Evolutionary conservation across 176 grass and related monocot species (phyloP), one percentile per base, ranked within the genome.

Genomic region (Melocanna baccifera): DNA sequence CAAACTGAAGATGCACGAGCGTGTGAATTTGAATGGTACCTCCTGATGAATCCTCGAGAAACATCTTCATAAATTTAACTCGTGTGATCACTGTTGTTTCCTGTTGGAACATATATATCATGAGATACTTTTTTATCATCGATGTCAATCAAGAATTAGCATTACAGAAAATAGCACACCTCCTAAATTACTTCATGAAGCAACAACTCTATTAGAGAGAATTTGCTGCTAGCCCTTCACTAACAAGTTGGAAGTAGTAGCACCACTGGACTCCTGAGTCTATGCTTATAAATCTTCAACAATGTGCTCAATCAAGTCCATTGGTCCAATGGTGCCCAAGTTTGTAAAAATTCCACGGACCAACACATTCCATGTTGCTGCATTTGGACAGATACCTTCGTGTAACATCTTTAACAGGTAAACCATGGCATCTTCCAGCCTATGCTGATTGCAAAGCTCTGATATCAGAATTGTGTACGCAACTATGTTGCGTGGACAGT

Each of bases 331-430:
- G 51, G 20, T 40, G 55, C 83, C 85, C 4, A 53, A 22, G 13
- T 90, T 86, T 43, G 57, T 62, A 61, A 86, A 98, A 67, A 81
- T 50, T 58, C 75, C 78, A 70, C 91, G 89, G 64, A 93, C 89
- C 55, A 98, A 63, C 40, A 91, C 85, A 34, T 86, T 94, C 95
- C 95, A 95, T 53, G 89, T 95, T 65, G 87, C 92, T 87, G 78
- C 81, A 87, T 91, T 98, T 70, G 95, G 92, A 86, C 14, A 85
- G 62, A 98, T 82, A 30, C 95, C 89, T 88, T 94, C 92, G 83
- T 89, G 64, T 52, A 94, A 85, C 91, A 94, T 91, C 85, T 95
- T 98, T 72, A 93, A 80, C 23, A 95, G 87, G 76, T 91, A 93
- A 32, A 92, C 85, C 76, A 91, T 87, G 56, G 95, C 85, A 92